These are phyloP conservation scores for Aspergillus costaricaensis DNA, from an alignment of 2,329 filamentous ascomycete species.

Conservation along the genomic window DNA sequence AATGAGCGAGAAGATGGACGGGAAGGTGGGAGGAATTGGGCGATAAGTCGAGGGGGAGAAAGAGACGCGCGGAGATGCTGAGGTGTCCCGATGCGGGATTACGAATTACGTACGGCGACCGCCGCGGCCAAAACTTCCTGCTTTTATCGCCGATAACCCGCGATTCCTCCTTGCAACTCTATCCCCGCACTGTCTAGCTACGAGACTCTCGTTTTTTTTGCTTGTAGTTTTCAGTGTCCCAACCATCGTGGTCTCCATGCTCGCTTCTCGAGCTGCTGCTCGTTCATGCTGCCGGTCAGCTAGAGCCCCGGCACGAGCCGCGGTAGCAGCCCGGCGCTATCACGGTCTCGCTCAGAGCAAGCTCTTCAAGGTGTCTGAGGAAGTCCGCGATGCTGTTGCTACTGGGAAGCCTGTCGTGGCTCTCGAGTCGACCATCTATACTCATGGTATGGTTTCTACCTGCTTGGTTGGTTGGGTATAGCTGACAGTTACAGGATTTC, in stretches of 20 bases:
- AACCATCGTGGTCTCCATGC: conserved; percentile 17
- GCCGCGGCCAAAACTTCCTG: conserved; percentile 38
- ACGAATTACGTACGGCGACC: conserved; percentile 31
- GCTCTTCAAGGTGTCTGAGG: conserved; percentile 74
- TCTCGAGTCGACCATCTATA: conserved; percentile 95
- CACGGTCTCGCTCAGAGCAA: conserved; percentile 40
- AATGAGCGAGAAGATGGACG: conserved; percentile 11
- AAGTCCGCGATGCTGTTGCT: conserved; percentile 75
- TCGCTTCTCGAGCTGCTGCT: conserved; percentile 25
- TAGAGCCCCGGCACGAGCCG: conserved; percentile 11
- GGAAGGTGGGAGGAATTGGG: conserved; percentile 7
- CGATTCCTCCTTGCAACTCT: conserved; percentile 5
- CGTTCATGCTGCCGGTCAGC: conserved; percentile 22
- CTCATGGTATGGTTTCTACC: conserved; percentile 65
- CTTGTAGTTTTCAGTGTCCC: neutral
- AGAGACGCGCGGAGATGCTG: conserved; percentile 33
- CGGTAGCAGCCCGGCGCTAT: conserved; percentile 21
- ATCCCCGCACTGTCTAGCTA: conserved; percentile 21
- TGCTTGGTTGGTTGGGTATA: neutral
- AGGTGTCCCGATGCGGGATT: conserved; percentile 39
- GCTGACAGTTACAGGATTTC: conserved; percentile 55
- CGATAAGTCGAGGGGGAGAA: conserved; percentile 7
- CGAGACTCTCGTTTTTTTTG: neutral
- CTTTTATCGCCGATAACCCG: conserved; percentile 17
- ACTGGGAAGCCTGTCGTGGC: conserved; percentile 82